These are phyloP conservation scores for Aspergillus chevalieri DNA, from an alignment of 2,329 filamentous ascomycete species.

Conservation along the genomic window DNA sequence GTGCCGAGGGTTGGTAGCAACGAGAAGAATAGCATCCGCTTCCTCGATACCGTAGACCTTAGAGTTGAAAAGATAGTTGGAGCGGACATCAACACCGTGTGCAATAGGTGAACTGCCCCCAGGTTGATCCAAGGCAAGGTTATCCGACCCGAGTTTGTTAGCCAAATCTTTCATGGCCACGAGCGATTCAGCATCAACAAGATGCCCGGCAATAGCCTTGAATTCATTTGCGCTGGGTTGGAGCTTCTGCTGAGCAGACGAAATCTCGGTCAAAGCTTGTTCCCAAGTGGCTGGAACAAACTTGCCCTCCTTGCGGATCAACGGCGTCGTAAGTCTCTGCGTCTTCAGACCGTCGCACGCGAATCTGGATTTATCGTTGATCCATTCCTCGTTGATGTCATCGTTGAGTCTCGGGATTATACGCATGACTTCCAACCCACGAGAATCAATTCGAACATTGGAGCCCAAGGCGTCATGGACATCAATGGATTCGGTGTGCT, in stretches of 20 bases:
- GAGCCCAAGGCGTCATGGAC: conserved; percentile 89
- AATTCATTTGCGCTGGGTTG: conserved; percentile 88
- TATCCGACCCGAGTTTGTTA: conserved; percentile 94
- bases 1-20: conserved; percentile 91
- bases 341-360: conserved; percentile 95
- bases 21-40: conserved; percentile 81
- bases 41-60: conserved; percentile 90
- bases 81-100: conserved; percentile 87
- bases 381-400: conserved; percentile 99
- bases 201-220: conserved; percentile 86
- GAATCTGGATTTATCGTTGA: conserved; percentile 96
- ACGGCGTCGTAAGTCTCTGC: conserved; percentile 85
- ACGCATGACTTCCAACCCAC: conserved; percentile 94
- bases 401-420: conserved; percentile 90
- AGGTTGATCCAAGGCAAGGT: conserved; percentile 85
- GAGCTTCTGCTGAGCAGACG: conserved; percentile 69
- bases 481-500: conserved; percentile 92
- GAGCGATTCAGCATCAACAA: conserved; percentile 86
- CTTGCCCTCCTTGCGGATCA: conserved; percentile 81
- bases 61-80: conserved; percentile 96
- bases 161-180: conserved; percentile 96
- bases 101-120: conserved; percentile 75
- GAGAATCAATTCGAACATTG: conserved; percentile 87
- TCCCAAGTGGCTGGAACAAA: conserved; percentile 95
- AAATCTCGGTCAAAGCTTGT: conserved; percentile 84